Percentiles rank a stretch among this genome's conserved stretches.
Conservation (phyloP, 441 rosid genomes). For the Euphorbia schlechtendalii region DNA sequence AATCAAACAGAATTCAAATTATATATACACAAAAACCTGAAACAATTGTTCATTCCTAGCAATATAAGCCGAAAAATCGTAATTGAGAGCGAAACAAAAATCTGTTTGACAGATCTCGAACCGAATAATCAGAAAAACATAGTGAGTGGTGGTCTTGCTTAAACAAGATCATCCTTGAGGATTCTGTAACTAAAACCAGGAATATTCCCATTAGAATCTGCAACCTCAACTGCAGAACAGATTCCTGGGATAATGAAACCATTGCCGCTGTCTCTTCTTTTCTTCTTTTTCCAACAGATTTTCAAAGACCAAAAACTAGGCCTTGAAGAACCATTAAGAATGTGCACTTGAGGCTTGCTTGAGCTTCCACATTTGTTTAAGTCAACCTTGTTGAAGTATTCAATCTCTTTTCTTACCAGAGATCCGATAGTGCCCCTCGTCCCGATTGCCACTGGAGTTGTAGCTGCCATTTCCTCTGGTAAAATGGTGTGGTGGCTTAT, state of each 20-base stretch:
- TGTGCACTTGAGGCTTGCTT: slow-evolving; percentile 26
- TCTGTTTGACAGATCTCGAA: not conserved
- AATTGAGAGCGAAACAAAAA: no score
- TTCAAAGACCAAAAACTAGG: slow-evolving; percentile 47
- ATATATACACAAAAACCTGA: not conserved
- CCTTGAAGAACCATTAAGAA: no score
- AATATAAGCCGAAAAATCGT: no score
- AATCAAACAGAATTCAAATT: not conserved
- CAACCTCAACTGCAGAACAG: slow-evolving; percentile 51
- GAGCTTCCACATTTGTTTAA: slow-evolving; percentile 27
- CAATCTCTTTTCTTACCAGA: slow-evolving; percentile 75
- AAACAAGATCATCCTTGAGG: slow-evolving; percentile 45
- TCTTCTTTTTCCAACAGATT: slow-evolving; percentile 54
- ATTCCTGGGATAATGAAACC: slow-evolving; percentile 40
- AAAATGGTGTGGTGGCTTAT: not conserved
- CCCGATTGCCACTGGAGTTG: slow-evolving; percentile 67
- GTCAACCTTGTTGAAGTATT: slow-evolving; percentile 49
- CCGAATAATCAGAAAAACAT: not conserved
- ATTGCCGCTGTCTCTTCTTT: slow-evolving; percentile 27
- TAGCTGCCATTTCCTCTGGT: slow-evolving; percentile 31
- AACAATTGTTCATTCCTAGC: no score
- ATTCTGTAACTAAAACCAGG: slow-evolving; percentile 61
- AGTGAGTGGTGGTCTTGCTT: no score
- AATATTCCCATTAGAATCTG: slow-evolving; percentile 28
- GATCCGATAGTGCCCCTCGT: slow-evolving; percentile 86